A percentile compares a stretch with the other conserved stretches of the same genome.
These are phyloP conservation scores for Fusarium nygamai DNA, from an alignment of 2,329 filamentous ascomycete species.

Conservation along the genomic window DNA sequence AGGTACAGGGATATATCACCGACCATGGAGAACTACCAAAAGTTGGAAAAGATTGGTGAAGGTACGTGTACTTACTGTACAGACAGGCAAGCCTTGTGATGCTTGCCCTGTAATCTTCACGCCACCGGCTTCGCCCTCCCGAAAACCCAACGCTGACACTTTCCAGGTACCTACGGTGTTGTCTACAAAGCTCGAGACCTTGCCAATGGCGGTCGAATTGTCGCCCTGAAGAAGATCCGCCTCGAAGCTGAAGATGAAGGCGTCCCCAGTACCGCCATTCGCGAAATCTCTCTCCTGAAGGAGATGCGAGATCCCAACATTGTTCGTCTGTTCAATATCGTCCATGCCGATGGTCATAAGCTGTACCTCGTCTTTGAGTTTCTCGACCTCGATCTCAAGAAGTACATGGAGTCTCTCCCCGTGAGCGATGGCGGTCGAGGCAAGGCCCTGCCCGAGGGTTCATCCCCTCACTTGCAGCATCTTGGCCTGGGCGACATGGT, in stretches of 20 bases:
- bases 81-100: neutral
- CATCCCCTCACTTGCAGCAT: conserved; percentile 68
- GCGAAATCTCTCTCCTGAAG: conserved; percentile 92
- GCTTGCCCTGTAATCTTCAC: neutral
- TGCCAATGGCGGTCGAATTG: conserved; percentile 81
- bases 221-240: conserved; percentile 94
- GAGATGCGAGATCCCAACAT: conserved; percentile 95
- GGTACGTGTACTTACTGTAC: conserved; percentile 62
- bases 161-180: conserved; percentile 87
- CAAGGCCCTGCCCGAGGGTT: conserved; percentile 84
- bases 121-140: neutral
- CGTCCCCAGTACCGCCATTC: conserved; percentile 90
- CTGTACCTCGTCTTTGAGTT: conserved; percentile 94
- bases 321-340: conserved; percentile 87
- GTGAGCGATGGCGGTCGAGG: conserved; percentile 85
- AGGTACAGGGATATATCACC: conserved; percentile 4
- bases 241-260: conserved; percentile 96
- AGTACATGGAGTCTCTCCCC: conserved; percentile 93
- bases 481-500: conserved; percentile 81
- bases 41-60: conserved; percentile 96
- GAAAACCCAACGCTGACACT: neutral
- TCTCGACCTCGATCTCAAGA: conserved; percentile 91
- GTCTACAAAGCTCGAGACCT: conserved; percentile 95
- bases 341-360: conserved; percentile 94
- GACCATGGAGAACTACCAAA: conserved; percentile 93